Evolutionary conservation across 179 eudicot genomes (phyloP).

Genomic region (Carnegiea gigantea): DNA sequence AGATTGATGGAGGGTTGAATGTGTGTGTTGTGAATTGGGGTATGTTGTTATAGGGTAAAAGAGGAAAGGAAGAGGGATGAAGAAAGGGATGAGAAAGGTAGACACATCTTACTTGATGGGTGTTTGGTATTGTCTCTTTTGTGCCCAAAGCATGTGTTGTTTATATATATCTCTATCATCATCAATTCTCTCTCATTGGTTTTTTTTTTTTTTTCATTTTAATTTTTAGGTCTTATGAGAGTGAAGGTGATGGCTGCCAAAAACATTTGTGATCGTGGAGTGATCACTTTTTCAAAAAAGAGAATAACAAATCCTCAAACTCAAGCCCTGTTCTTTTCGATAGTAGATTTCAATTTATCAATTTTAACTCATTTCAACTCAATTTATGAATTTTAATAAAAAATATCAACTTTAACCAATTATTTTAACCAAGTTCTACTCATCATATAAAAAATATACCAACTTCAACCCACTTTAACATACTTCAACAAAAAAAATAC

Average conservation of each 20-base stretch:
- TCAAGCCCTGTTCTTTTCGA: background rate
- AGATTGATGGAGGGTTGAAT: background rate
- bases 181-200: constrained; percentile 17
- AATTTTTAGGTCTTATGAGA: background rate
- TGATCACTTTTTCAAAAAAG: background rate
- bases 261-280: background rate
- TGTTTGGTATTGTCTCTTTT: constrained; percentile 32
- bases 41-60: constrained; percentile 23
- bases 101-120: constrained; percentile 45
- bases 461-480: too few species aligned
- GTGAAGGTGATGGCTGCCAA: background rate
- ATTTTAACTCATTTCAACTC: too few species aligned
- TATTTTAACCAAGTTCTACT: too few species aligned
- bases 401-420: too few species aligned
- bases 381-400: too few species aligned
- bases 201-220: constrained; percentile 21
- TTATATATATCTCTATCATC: constrained; percentile 22
- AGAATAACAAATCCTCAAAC: background rate
- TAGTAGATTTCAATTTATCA: too few species aligned
- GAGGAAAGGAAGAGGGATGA: constrained; percentile 38
- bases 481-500: too few species aligned
- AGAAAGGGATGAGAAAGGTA: constrained; percentile 32
- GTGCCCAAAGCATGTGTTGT: constrained; percentile 18
- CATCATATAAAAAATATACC: too few species aligned
- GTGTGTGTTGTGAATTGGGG: background rate